A percentile compares a stretch with the other conserved stretches of the same genome.
These are phyloP conservation scores for Paxillus involutus DNA, from an alignment of 768 basidiomycete species.

Conservation along the genomic window DNA sequence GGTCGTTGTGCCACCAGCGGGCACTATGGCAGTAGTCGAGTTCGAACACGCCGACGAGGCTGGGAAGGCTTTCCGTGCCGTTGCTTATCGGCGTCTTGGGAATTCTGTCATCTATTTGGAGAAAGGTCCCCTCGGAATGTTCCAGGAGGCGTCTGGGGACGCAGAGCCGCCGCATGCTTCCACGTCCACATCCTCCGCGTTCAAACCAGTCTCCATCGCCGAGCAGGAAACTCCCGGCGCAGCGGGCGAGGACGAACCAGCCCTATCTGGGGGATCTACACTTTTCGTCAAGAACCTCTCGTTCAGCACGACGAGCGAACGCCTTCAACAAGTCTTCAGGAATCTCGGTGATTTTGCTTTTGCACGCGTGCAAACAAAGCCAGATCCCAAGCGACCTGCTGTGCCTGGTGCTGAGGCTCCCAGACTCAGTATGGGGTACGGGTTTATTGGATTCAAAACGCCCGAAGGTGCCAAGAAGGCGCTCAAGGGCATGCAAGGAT, in stretches of 20 bases:
- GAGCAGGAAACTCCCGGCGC: slow-evolving; percentile 39
- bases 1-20: slow-evolving; percentile 86
- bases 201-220: slow-evolving; percentile 40
- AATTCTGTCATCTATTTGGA: slow-evolving; percentile 92
- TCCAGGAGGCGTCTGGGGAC: slow-evolving; percentile 43
- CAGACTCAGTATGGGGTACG: slow-evolving; percentile 91
- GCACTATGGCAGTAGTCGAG: slow-evolving; percentile 91
- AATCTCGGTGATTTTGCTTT: slow-evolving; percentile 80
- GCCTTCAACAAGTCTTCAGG: slow-evolving; percentile 67
- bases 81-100: slow-evolving; percentile 86
- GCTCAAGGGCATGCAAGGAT: slow-evolving; percentile 74
- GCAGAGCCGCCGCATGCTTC: slow-evolving; percentile 5
- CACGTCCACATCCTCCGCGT: slow-evolving; percentile 14
- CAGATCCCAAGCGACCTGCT: slow-evolving; percentile 71
- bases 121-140: slow-evolving; percentile 87
- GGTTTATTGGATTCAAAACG: slow-evolving; percentile 89
- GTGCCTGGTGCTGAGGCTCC: slow-evolving; percentile 34
- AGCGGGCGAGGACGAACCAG: slow-evolving; percentile 37
- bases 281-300: slow-evolving; percentile 94
- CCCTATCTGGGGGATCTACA: slow-evolving; percentile 69
- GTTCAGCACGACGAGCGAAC: slow-evolving; percentile 85
- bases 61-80: slow-evolving; percentile 69
- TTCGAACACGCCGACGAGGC: slow-evolving; percentile 75
- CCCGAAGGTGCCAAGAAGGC: slow-evolving; percentile 72
- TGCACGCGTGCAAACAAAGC: slow-evolving; percentile 88